A percentile compares a stretch with the other conserved stretches of the same genome.
Conservation (phyloP, 2,329 filamentous ascomycete genomes). For the Penicillium sp. region DNA sequence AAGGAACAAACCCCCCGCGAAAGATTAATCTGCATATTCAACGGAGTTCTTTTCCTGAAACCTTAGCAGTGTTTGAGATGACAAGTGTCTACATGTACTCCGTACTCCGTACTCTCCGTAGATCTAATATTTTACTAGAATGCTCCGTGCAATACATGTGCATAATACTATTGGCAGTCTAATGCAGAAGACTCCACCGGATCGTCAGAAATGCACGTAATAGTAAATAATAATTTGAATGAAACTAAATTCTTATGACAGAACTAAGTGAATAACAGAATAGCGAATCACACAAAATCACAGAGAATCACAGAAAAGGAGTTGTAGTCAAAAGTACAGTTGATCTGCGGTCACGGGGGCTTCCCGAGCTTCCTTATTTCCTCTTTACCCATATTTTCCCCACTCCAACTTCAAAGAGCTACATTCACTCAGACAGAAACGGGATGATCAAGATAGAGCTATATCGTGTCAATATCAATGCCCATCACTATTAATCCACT, state of each 20-base stretch:
- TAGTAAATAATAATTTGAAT: not conserved
- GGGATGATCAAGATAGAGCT: not conserved
- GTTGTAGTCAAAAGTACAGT: not conserved
- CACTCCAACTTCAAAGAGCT: not conserved
- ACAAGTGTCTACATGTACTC: too few species aligned
- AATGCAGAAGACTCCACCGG: not conserved
- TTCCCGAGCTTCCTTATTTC: not conserved
- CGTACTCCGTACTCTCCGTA: too few species aligned
- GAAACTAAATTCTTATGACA: too few species aligned
- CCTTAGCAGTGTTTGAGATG: not conserved
- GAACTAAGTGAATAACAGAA: not conserved
- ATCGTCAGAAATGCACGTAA: not conserved
- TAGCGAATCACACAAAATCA: not conserved
- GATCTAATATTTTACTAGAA: too few species aligned
- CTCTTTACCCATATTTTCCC: not conserved
- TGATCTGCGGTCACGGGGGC: constrained; percentile 4
- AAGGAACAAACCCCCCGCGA: too few species aligned
- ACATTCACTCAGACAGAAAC: not conserved
- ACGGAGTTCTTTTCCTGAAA: not conserved
- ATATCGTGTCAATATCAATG: not conserved
- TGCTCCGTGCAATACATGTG: too few species aligned
- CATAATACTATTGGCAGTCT: not conserved
- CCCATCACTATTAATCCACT: not conserved
- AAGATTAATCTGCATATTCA: not conserved
- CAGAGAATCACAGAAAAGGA: not conserved